Evolutionary conservation across 345 rosid genomes (phyloP).

Genomic region (Jatropha curcas): DNA sequence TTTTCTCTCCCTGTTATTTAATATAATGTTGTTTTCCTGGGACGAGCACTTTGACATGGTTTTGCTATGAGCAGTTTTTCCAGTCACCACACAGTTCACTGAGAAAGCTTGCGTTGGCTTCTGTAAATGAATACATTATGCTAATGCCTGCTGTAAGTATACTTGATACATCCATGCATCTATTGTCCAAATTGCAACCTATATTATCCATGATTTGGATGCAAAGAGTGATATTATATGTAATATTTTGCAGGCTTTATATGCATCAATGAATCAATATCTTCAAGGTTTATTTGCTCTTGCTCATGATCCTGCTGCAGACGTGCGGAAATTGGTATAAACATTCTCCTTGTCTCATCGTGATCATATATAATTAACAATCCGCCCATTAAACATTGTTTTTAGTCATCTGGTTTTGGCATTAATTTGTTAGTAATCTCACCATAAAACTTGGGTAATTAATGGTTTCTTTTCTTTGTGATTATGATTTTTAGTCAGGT

Average conservation of each 20-base stretch:
- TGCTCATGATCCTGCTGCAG: constrained; percentile 74
- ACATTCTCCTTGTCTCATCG: constrained; percentile 15
- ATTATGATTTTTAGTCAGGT: neutral
- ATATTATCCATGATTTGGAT: constrained; percentile 11
- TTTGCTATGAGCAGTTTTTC: constrained; percentile 66
- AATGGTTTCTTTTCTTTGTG: neutral
- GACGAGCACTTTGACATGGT: constrained; percentile 5
- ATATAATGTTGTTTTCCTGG: neutral
- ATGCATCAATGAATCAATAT: constrained; percentile 49
- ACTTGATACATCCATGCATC: constrained; percentile 6
- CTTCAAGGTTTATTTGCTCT: constrained; percentile 91
- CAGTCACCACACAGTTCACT: constrained; percentile 82
- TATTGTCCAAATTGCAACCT: neutral
- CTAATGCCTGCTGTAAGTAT: constrained; percentile 95
- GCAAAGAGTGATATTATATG: neutral
- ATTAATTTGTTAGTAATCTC: neutral
- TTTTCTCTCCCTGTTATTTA: neutral
- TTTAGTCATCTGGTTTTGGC: neutral
- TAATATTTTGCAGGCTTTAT: constrained; percentile 60
- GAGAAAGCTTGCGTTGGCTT: constrained; percentile 83
- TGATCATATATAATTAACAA: neutral
- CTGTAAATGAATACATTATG: constrained; percentile 83
- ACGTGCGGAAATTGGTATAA: constrained; percentile 64
- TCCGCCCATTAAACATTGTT: neutral
- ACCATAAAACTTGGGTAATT: neutral